Evolutionary conservation across 768 basidiomycete species (phyloP), one percentile per base, ranked within the genome.

Genomic region (Xerocomus brunneocitrinus): DNA sequence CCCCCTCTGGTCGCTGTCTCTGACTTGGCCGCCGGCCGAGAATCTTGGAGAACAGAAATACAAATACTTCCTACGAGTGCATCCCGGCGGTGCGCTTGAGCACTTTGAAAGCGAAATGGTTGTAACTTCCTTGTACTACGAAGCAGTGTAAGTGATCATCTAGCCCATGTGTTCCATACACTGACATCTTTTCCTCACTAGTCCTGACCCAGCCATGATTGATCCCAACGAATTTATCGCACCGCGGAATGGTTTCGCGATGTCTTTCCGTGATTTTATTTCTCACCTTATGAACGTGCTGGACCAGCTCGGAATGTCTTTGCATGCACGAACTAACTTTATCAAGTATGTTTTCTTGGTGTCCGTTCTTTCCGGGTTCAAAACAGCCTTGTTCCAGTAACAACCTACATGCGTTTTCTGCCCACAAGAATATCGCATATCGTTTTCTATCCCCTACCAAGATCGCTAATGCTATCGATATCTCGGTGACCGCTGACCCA

Each of bases 341-440:
- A 81, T 93, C 64, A 89, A 82, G 90, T 90, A 60, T 35, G 79
- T 73, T 34, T 56, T 32, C n/a, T 49, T 27, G 38, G 32, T 14
- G 36, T 49, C 8, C n/a, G n/a, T 49, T 22, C 31, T 38, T 42
- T 38, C 27, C 28, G 22, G 12, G 36, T 55, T 43, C 22, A 58
- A 32, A 49, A 48, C 53, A 36, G 27, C 36, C 34, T 12, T 12
- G 32, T 41, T 47, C 30, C 58, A 92, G 89, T 67, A 84, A 87
- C 69, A 89, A 92, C 68, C 75, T 92, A 58, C 75, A 84, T 27
- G 72, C 83, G 12, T 91, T 91, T 68, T 73, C 84, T 9, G 74
- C 75, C 14, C 89, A 93, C 72, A 88, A 85, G 65, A 91, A 93
- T 68, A 89, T 93, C 56, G 91, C 90, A 19, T 93, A 92, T 65